Conservation (phyloP, 306 rosid genomes). For the Notholithocarpus densiflorus region DNA sequence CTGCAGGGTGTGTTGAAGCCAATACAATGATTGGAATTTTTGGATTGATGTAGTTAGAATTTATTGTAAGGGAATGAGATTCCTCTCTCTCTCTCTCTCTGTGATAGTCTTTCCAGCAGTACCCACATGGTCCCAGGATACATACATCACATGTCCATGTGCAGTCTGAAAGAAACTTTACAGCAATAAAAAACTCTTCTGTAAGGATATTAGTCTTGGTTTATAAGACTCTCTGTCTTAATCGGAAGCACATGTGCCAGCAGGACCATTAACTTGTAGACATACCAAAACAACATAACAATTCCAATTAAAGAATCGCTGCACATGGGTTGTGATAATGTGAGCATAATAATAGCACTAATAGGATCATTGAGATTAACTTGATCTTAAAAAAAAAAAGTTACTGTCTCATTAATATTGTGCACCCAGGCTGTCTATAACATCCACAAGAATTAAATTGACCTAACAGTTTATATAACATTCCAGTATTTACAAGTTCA, state of each 20-base stretch:
- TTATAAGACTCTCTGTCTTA: constrained; percentile 27
- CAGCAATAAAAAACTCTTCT: constrained; percentile 30
- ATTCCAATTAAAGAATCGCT: not conserved
- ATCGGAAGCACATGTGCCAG: constrained; percentile 34
- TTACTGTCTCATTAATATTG: not conserved
- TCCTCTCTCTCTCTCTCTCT: constrained; percentile 14
- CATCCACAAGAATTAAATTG: not conserved
- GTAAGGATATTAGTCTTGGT: constrained; percentile 31
- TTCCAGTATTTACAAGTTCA: not conserved
- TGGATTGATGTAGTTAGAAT: constrained; percentile 38
- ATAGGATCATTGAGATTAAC: not conserved
- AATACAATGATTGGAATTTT: constrained; percentile 56
- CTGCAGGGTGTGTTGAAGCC: constrained; percentile 23
- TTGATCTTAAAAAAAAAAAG: not conserved
- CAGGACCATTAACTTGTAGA: constrained; percentile 34
- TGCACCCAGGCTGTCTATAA: not conserved
- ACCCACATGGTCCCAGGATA: constrained; percentile 51
- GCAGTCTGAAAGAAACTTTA: constrained; percentile 51
- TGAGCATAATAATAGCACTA: not conserved
- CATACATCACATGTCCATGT: constrained; percentile 50
- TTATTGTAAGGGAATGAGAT: constrained; percentile 35
- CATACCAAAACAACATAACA: constrained; percentile 15
- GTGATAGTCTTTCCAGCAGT: constrained; percentile 42
- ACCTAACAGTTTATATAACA: not conserved
- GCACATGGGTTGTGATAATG: constrained; percentile 8